These are phyloP conservation scores for Inonotus hispidus DNA, from an alignment of 1,284 basidiomycete species.

Conservation along the genomic window DNA sequence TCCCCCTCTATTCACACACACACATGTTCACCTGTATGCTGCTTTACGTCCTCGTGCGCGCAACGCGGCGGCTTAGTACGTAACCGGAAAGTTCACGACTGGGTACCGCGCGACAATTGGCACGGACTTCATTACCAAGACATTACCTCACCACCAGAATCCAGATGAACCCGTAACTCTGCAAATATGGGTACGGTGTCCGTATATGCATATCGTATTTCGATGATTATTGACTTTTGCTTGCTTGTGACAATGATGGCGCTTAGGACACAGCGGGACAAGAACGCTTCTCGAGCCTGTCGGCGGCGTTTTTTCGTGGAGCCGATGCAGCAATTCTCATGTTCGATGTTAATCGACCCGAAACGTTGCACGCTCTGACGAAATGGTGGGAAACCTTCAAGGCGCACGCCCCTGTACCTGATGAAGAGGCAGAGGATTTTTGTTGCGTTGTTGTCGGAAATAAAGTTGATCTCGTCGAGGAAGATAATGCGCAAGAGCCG, in stretches of 20 bases:
- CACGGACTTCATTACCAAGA: constrained; percentile 76
- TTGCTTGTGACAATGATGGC: background rate
- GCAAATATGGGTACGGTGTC: constrained; percentile 67
- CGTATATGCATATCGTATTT: constrained; percentile 1
- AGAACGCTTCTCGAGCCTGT: constrained; percentile 77
- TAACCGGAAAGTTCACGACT: constrained; percentile 66
- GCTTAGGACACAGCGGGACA: constrained; percentile 38
- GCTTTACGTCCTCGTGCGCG: background rate
- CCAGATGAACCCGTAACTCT: constrained; percentile 53
- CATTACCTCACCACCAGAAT: constrained; percentile 51
- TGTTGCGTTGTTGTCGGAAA: constrained; percentile 77
- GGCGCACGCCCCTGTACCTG: constrained; percentile 55
- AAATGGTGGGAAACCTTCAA: constrained; percentile 78
- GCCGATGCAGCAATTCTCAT: constrained; percentile 78
- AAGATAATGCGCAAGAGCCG: constrained; percentile 16
- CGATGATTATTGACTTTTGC: background rate
- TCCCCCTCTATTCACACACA: background rate
- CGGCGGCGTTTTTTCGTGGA: constrained; percentile 75
- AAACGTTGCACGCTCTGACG: constrained; percentile 51
- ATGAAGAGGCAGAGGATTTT: constrained; percentile 57
- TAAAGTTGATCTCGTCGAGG: constrained; percentile 56
- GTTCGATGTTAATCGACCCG: constrained; percentile 66
- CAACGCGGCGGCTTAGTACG: constrained; percentile 43
- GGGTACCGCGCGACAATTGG: constrained; percentile 80
- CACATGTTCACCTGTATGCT: background rate